phyloP scores from a whole-genome alignment of 768 basidiomycete species.

The Tulasnella sp. region DNA sequence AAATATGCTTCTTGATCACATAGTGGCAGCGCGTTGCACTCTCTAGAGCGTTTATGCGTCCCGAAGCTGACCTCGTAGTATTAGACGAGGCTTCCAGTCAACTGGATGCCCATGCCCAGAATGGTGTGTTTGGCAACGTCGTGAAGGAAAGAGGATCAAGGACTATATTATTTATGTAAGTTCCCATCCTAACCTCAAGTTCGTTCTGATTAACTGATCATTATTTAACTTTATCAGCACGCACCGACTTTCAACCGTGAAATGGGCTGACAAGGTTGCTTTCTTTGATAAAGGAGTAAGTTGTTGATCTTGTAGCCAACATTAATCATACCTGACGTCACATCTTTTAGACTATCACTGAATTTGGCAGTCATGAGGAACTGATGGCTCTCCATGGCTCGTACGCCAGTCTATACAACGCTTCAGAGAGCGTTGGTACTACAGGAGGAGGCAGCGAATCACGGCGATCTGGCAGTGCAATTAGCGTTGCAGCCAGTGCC shows the following conservation, averaged over 20 bases:
- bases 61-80: conserved; percentile 63
- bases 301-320: neutral
- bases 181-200: too few species aligned
- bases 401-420: neutral
- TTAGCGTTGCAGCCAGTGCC: too few species aligned
- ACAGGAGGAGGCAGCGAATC: too few species aligned
- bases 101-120: conserved; percentile 10
- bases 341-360: conserved; percentile 45
- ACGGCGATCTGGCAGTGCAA: too few species aligned
- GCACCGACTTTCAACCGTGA: conserved; percentile 66
- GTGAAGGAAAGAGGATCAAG: too few species aligned
- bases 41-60: conserved; percentile 78
- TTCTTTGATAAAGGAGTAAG: conserved; percentile 20
- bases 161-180: too few species aligned
- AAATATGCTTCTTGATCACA: conserved; percentile 7
- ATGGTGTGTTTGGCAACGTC: conserved; percentile 3
- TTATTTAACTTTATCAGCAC: conserved; percentile 36
- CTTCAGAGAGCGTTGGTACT: conserved; percentile 1
- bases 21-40: conserved; percentile 84
- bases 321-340: conserved; percentile 60
- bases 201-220: neutral
- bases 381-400: conserved; percentile 31
- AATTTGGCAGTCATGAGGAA: conserved; percentile 64
- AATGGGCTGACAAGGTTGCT: conserved; percentile 55
- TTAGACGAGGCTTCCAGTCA: conserved; percentile 57